Evolutionary conservation across 345 rosid genomes (phyloP).

Genomic region (Linum tenue): DNA sequence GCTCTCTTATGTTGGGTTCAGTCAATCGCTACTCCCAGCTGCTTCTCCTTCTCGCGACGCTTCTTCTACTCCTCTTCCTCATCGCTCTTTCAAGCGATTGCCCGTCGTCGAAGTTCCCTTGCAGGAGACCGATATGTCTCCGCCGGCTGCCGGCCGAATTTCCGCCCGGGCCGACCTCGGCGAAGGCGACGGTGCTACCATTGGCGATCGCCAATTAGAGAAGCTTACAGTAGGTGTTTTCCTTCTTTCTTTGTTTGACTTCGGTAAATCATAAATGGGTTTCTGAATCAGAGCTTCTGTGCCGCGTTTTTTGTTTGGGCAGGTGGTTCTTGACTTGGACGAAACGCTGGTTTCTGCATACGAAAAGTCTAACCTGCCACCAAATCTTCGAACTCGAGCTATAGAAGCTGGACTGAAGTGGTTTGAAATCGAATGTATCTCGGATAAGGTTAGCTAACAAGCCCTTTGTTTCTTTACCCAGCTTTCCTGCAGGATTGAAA

Average conservation of each 20-base stretch:
- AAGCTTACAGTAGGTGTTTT: slow-evolving; percentile 50
- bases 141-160: slow-evolving; percentile 41
- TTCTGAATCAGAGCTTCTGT: no score
- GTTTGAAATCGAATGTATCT: slow-evolving; percentile 78
- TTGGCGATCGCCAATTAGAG: slow-evolving; percentile 9
- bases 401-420: slow-evolving; percentile 70
- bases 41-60: slow-evolving; percentile 36
- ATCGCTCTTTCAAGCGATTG: slow-evolving; percentile 60
- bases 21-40: slow-evolving; percentile 21
- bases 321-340: slow-evolving; percentile 98
- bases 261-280: no score
- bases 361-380: slow-evolving; percentile 74
- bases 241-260: no score
- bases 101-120: slow-evolving; percentile 51
- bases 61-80: slow-evolving; percentile 22
- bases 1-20: not conserved
- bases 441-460: slow-evolving; percentile 59
- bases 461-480: slow-evolving; percentile 5
- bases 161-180: slow-evolving; percentile 20
- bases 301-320: not conserved
- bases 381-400: slow-evolving; percentile 54
- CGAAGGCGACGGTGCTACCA: slow-evolving; percentile 9
- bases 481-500: not conserved
- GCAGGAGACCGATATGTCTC: slow-evolving; percentile 29
- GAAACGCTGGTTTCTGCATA: slow-evolving; percentile 94